A percentile compares a stretch with the other conserved stretches of the same genome.
These are phyloP conservation scores for Mycosphaerella arachidis DNA, from an alignment of 2,329 filamentous ascomycete genomes.

Conservation along the genomic window DNA sequence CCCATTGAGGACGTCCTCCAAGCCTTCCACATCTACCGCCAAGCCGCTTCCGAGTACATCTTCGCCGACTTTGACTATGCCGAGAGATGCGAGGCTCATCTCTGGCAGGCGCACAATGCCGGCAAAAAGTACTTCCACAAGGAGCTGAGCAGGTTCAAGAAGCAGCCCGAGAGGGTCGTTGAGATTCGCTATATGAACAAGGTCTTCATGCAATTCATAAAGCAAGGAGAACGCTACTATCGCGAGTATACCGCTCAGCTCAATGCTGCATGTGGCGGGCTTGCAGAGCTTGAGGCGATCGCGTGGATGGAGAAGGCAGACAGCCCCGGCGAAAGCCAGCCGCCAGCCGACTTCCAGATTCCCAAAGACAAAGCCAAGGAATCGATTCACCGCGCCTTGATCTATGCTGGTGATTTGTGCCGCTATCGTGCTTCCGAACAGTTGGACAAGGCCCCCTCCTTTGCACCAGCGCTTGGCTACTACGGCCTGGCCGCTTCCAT, in stretches of 20 bases:
- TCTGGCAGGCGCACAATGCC: conserved; percentile 75
- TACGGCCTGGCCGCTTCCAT: conserved; percentile 78
- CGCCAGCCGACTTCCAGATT: conserved; percentile 30
- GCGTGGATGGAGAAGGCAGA: conserved; percentile 37
- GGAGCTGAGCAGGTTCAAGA: conserved; percentile 52
- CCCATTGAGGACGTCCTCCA: conserved; percentile 22
- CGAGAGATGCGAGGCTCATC: conserved; percentile 61
- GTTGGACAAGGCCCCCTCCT: conserved; percentile 67
- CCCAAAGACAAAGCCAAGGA: conserved; percentile 59
- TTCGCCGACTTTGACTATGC: conserved; percentile 66
- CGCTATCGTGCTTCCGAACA: conserved; percentile 76
- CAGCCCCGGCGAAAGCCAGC: conserved; percentile 25
- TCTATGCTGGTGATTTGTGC: conserved; percentile 84
- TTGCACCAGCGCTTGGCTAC: conserved; percentile 75
- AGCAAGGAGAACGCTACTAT: conserved; percentile 84
- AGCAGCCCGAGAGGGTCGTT: conserved; percentile 52
- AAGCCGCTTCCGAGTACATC: conserved; percentile 66
- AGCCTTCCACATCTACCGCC: conserved; percentile 51
- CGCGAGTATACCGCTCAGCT: conserved; percentile 76
- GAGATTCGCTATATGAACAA: conserved; percentile 74
- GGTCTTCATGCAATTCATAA: conserved; percentile 78
- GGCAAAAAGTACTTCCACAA: conserved; percentile 77
- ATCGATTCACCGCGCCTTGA: conserved; percentile 77
- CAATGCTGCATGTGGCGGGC: conserved; percentile 54
- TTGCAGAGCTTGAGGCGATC: conserved; percentile 56